Percentiles rank a stretch among this genome's conserved stretches.
Evolutionary conservation across 1,139 yeast species (phyloP).

Genomic region (Hansenula sp.): DNA sequence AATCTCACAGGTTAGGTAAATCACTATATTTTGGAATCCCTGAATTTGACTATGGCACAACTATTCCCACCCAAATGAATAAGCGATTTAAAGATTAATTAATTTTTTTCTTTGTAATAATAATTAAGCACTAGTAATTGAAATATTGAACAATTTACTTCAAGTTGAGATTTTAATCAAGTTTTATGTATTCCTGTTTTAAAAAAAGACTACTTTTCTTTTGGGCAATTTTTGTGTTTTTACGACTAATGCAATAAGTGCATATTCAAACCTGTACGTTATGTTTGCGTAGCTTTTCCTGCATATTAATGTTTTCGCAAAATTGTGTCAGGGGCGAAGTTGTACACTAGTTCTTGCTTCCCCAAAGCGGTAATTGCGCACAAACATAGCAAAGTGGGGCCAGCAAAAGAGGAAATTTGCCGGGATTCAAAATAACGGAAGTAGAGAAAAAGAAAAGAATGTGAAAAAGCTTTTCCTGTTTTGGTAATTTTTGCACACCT

Average conservation of each 20-base stretch:
- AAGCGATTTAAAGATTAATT: too few relatives aligned
- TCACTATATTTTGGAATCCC: neutral
- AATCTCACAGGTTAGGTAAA: constrained; percentile 2
- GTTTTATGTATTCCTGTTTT: neutral
- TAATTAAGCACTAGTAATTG: too few relatives aligned
- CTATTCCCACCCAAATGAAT: too few relatives aligned
- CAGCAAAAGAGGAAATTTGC: neutral
- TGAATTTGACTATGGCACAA: too few relatives aligned
- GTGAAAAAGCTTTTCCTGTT: neutral
- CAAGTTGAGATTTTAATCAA: neutral
- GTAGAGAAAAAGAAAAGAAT: neutral
- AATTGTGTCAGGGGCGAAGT: constrained; percentile 3
- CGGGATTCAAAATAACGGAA: neutral
- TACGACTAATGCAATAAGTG: constrained; percentile 2
- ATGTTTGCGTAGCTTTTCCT: neutral
- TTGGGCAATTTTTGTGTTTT: neutral
- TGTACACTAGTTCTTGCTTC: too few relatives aligned
- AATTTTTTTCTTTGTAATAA: too few relatives aligned
- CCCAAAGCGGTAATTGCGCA: too few relatives aligned
- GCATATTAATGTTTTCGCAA: neutral
- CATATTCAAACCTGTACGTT: constrained; percentile 2
- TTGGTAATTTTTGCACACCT: neutral
- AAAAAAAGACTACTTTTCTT: neutral
- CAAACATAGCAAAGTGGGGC: neutral
- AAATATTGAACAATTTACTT: too few relatives aligned